Conservation (phyloP, 2,329 filamentous ascomycete genomes). For the Fusarium tuaranense region DNA sequence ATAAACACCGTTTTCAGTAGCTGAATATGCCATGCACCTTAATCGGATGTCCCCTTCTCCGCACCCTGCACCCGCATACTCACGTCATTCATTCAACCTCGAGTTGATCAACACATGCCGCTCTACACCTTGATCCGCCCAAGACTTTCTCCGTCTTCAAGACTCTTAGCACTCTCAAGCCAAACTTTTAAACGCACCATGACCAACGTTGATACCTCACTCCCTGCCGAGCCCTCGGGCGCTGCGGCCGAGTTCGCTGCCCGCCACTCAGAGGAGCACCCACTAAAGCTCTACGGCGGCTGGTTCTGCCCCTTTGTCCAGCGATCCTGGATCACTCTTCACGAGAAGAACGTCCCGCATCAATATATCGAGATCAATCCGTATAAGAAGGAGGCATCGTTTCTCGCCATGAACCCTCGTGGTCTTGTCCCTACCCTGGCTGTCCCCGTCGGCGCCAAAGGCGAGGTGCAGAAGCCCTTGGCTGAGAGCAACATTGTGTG, state of each 20-base stretch:
- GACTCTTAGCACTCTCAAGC: not conserved
- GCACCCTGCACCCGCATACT: conserved; percentile 12
- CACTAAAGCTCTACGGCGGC: conserved; percentile 75
- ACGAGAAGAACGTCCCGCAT: conserved; percentile 79
- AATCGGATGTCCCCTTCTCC: conserved; percentile 16
- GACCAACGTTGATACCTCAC: conserved; percentile 61
- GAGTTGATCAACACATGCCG: conserved; percentile 14
- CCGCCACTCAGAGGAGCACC: conserved; percentile 59
- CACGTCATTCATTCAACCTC: conserved; percentile 31
- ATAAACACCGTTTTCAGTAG: not conserved
- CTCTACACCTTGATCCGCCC: not conserved
- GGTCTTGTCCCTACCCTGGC: conserved; percentile 80
- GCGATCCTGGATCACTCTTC: conserved; percentile 77
- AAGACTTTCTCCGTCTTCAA: not conserved
- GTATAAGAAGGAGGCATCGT: conserved; percentile 76
- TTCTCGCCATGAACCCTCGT: conserved; percentile 78
- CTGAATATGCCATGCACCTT: not conserved
- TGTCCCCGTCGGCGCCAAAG: conserved; percentile 52
- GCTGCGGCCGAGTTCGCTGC: conserved; percentile 61
- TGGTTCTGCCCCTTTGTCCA: conserved; percentile 83
- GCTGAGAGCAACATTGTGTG: conserved; percentile 80
- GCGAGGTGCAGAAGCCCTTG: conserved; percentile 64
- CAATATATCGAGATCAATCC: conserved; percentile 85
- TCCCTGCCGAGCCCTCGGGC: conserved; percentile 61
- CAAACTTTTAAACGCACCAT: conserved; percentile 44